Conservation (phyloP, 805 yeast genomes). For the Lipomyces kockii region DNA sequence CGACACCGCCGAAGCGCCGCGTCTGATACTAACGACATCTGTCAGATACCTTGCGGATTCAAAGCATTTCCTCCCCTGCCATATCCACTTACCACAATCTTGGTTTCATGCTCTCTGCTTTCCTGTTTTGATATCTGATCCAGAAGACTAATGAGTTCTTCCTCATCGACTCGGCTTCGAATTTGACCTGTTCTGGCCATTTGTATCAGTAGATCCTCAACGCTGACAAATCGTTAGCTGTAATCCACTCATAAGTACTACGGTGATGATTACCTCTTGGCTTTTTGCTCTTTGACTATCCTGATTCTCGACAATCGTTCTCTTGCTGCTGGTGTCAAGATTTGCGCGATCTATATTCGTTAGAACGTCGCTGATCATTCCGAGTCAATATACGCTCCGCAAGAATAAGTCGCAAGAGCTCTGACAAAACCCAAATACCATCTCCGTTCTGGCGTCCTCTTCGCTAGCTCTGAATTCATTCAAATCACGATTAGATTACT, state of each 20-base stretch:
- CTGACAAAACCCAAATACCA: conserved; percentile 15
- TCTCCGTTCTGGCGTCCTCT: conserved; percentile 33
- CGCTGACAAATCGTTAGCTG: conserved; percentile 44
- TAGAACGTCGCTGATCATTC: background rate
- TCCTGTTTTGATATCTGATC: conserved; percentile 79
- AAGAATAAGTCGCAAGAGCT: background rate
- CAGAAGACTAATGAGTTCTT: conserved; percentile 79
- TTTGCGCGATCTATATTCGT: conserved; percentile 58
- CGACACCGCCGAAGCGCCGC: conserved; percentile 24
- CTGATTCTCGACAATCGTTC: conserved; percentile 86
- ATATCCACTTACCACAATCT: conserved; percentile 57
- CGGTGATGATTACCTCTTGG: conserved; percentile 54
- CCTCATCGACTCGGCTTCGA: conserved; percentile 72
- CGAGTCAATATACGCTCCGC: background rate
- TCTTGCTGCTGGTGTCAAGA: conserved; percentile 80
- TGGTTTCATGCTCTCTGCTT: conserved; percentile 58
- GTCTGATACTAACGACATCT: conserved; percentile 26
- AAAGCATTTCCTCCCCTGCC: no score
- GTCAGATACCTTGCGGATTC: background rate
- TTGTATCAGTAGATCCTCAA: conserved; percentile 75
- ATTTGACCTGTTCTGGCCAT: conserved; percentile 79
- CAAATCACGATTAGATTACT: background rate
- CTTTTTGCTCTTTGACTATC: conserved; percentile 90
- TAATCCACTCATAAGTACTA: background rate
- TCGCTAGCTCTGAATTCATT: conserved; percentile 16